Percentiles rank a stretch among this genome's conserved stretches.
These are phyloP conservation scores for Aspergillus sclerotioniger DNA, from an alignment of 495 filamentous ascomycete species.

Conservation along the genomic window DNA sequence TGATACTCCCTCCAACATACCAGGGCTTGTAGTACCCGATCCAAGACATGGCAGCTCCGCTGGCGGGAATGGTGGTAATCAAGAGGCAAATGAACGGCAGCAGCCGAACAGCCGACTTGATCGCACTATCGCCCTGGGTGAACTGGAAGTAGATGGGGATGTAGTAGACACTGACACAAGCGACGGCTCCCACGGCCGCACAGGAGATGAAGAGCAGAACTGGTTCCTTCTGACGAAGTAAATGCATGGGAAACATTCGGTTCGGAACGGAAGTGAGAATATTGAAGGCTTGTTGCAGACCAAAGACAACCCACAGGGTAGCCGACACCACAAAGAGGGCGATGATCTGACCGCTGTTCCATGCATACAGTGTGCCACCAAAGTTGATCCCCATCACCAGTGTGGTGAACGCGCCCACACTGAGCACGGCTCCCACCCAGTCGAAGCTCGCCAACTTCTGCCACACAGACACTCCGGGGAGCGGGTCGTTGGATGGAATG, in stretches of 20 bases:
- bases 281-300: not conserved
- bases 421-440: conserved; percentile 25
- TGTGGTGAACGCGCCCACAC: conserved; percentile 19
- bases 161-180: no score
- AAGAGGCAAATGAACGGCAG: not conserved
- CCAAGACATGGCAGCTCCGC: not conserved
- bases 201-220: not conserved
- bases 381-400: conserved; percentile 31
- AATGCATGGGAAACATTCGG: not conserved
- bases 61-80: not conserved
- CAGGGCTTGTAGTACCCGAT: not conserved
- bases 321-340: conserved; percentile 17
- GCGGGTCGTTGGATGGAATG: conserved; percentile 48
- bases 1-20: not conserved
- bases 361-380: conserved; percentile 31
- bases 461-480: conserved; percentile 25
- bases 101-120: not conserved
- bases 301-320: not conserved
- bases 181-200: no score
- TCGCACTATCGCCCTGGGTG: not conserved
- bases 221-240: not conserved
- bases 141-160: not conserved
- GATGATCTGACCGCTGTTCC: conserved; percentile 26
- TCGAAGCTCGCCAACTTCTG: conserved; percentile 29
- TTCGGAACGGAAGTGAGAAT: not conserved